Evolutionary conservation across 371 early-diverging fungal genomes (phyloP).

Genomic region (Mucor mucedo): DNA sequence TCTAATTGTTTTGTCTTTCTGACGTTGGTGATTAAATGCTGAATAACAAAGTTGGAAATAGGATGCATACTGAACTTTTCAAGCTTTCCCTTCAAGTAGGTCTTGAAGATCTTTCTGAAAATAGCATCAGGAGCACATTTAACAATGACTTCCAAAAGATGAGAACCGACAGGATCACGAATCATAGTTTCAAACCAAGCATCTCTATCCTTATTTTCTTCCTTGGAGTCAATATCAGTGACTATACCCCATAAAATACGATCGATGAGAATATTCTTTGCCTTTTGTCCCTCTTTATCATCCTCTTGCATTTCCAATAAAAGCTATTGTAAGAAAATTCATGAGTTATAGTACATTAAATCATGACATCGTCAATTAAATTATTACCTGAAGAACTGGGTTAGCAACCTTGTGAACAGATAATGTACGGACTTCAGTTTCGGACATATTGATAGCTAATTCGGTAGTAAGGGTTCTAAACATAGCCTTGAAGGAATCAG

Average conservation of each 20-base stretch:
- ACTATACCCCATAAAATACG: slow-evolving; percentile 69
- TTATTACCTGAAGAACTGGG: slow-evolving; percentile 74
- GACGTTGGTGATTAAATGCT: slow-evolving; percentile 68
- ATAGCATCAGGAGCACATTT: slow-evolving; percentile 61
- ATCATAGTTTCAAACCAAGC: slow-evolving; percentile 64
- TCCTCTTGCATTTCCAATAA: slow-evolving; percentile 62
- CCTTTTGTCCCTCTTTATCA: slow-evolving; percentile 50
- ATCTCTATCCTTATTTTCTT: slow-evolving; percentile 51
- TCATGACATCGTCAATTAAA: not conserved
- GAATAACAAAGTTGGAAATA: slow-evolving; percentile 86
- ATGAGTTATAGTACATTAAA: not conserved
- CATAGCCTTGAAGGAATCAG: slow-evolving; percentile 62
- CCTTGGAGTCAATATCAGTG: slow-evolving; percentile 44
- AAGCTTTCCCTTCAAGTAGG: slow-evolving; percentile 68
- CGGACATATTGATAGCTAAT: slow-evolving; percentile 58
- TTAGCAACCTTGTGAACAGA: slow-evolving; percentile 74
- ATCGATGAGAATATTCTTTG: slow-evolving; percentile 63
- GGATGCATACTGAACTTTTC: slow-evolving; percentile 69
- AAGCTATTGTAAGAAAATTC: slow-evolving; percentile 26
- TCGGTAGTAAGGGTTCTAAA: slow-evolving; percentile 62
- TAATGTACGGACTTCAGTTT: slow-evolving; percentile 63
- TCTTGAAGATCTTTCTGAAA: slow-evolving; percentile 70
- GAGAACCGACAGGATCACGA: slow-evolving; percentile 71
- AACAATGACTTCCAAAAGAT: slow-evolving; percentile 66
- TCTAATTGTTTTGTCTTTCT: slow-evolving; percentile 64